A percentile compares a stretch with the other conserved stretches of the same genome.
Conservation (phyloP, 2,329 filamentous ascomycete species). For the Aspergillus puulaauensis region DNA sequence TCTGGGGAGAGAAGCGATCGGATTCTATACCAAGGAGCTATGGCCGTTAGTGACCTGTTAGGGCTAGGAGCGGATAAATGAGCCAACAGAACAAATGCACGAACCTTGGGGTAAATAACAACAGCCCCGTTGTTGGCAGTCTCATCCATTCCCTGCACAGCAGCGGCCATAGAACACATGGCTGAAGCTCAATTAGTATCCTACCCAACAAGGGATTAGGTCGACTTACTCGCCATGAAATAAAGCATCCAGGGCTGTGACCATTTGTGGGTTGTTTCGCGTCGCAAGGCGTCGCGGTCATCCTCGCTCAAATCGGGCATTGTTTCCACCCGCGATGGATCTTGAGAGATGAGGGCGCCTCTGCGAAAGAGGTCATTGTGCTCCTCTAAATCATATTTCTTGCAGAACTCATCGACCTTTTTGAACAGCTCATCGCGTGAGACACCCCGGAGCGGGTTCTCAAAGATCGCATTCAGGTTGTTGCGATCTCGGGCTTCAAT, state of each 20-base stretch:
- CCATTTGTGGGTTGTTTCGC: constrained; percentile 53
- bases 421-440: constrained; percentile 52
- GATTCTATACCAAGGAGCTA: constrained; percentile 15
- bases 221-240: constrained; percentile 41
- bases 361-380: constrained; percentile 52
- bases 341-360: constrained; percentile 53
- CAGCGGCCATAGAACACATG: constrained; percentile 55
- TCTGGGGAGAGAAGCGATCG: constrained; percentile 12
- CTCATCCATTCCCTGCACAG: constrained; percentile 56
- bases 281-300: constrained; percentile 43
- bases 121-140: constrained; percentile 51
- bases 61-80: neutral
- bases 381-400: constrained; percentile 49
- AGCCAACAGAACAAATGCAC: neutral
- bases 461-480: constrained; percentile 41
- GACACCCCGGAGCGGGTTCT: constrained; percentile 57
- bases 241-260: constrained; percentile 51
- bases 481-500: constrained; percentile 22
- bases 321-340: constrained; percentile 49
- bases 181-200: constrained; percentile 17
- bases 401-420: constrained; percentile 56
- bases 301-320: constrained; percentile 48
- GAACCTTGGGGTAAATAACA: constrained; percentile 33
- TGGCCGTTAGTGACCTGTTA: neutral
- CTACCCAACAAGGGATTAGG: neutral